phyloP scores from a whole-genome alignment of 352 stramenopile genomes.

The Albugo candida region DNA sequence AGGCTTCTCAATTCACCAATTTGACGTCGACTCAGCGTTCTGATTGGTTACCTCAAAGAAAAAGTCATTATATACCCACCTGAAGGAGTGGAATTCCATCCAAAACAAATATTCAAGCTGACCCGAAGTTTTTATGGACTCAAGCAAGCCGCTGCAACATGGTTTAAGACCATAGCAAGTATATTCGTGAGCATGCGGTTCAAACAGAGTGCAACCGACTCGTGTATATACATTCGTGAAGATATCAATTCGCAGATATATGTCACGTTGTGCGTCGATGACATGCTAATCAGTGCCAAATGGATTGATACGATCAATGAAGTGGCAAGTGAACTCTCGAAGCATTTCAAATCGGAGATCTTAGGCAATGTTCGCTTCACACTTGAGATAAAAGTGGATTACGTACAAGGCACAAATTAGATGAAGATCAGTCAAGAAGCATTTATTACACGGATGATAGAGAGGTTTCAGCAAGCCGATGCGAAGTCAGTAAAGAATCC shows the following conservation, averaged over 20 bases:
- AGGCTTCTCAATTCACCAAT: slow-evolving; percentile 1
- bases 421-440: too few relatives aligned
- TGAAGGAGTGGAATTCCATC: slow-evolving; percentile 1
- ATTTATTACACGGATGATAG: too few relatives aligned
- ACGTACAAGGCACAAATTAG: too few relatives aligned
- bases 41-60: slow-evolving; percentile 14
- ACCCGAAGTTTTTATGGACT: slow-evolving; percentile 15
- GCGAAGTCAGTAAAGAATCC: too few relatives aligned
- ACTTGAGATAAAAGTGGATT: too few relatives aligned
- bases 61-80: slow-evolving; percentile 9
- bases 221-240: background rate
- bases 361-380: background rate
- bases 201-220: background rate
- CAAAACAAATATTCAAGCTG: slow-evolving; percentile 11
- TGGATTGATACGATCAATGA: background rate
- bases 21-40: slow-evolving; percentile 16
- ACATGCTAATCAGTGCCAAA: background rate
- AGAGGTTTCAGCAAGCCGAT: too few relatives aligned
- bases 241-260: background rate
- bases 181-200: slow-evolving; percentile 3
- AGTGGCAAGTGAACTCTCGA: background rate
- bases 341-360: background rate
- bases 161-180: slow-evolving; percentile 10
- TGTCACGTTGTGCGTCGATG: background rate
- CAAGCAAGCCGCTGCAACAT: slow-evolving; percentile 15